Conservation (phyloP, 495 filamentous ascomycete genomes). For the Usnea hakonensis region DNA sequence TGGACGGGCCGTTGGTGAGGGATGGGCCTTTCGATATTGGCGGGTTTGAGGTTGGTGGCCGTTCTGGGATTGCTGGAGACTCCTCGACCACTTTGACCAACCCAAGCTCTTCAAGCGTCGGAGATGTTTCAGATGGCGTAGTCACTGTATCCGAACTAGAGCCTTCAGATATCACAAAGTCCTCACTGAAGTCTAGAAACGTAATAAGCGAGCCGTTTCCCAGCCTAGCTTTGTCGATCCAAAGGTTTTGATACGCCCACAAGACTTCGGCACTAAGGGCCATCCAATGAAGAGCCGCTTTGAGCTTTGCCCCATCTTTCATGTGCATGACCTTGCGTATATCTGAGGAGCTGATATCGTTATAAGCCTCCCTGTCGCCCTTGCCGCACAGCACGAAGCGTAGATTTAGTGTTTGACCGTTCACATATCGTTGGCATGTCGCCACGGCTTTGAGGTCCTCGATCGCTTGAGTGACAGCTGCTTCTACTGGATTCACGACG, state of each 20-base stretch:
- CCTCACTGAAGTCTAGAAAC: not conserved
- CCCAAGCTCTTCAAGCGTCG: not conserved
- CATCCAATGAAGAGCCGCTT: not conserved
- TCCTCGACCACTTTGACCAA: not conserved
- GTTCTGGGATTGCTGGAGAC: too few relatives aligned
- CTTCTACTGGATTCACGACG: not conserved
- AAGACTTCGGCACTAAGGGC: not conserved
- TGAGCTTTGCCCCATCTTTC: not conserved
- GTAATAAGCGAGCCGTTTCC: not conserved
- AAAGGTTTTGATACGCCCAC: not conserved
- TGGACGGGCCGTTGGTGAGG: too few relatives aligned
- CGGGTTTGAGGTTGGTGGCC: too few relatives aligned
- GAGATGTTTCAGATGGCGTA: not conserved
- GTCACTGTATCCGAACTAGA: not conserved
- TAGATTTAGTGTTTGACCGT: not conserved
- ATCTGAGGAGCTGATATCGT: not conserved
- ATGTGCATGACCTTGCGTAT: not conserved
- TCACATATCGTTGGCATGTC: not conserved
- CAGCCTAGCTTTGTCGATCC: not conserved
- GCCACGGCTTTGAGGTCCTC: not conserved
- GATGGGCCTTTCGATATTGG: too few relatives aligned
- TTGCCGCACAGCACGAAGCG: slow-evolving; percentile 4
- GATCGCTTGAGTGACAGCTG: not conserved
- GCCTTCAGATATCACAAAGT: not conserved
- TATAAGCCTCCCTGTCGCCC: not conserved